phyloP scores from a whole-genome alignment of 768 basidiomycete species.

The Boletus patriciae region DNA sequence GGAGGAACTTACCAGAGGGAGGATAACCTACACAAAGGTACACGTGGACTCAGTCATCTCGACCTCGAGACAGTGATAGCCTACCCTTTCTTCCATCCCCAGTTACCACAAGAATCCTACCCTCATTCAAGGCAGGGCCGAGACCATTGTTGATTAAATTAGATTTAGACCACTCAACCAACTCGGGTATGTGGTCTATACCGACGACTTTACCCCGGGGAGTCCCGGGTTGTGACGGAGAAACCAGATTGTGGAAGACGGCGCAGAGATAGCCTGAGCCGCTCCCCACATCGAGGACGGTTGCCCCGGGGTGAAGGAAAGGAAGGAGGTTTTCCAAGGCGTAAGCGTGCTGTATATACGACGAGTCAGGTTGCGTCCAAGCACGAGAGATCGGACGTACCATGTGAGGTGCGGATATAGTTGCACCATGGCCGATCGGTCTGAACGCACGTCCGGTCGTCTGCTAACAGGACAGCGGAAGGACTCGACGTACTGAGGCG shows the following conservation, averaged over 20 bases:
- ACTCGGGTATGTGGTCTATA: slow-evolving; percentile 85
- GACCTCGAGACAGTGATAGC: slow-evolving; percentile 2
- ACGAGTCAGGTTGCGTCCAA: neutral
- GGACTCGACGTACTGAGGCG: slow-evolving; percentile 58
- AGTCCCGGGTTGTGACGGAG: slow-evolving; percentile 14
- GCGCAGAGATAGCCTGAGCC: slow-evolving; percentile 88
- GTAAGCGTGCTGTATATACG: slow-evolving; percentile 73
- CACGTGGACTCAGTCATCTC: neutral
- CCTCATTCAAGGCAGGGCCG: slow-evolving; percentile 49
- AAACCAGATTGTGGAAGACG: slow-evolving; percentile 74
- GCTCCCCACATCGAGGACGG: slow-evolving; percentile 86
- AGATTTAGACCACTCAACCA: slow-evolving; percentile 65
- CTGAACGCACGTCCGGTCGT: slow-evolving; percentile 35
- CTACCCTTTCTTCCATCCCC: slow-evolving; percentile 83
- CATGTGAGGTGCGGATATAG: slow-evolving; percentile 98
- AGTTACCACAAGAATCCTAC: slow-evolving; percentile 58
- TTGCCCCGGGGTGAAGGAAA: slow-evolving; percentile 65
- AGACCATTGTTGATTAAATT: slow-evolving; percentile 73
- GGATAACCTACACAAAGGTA: slow-evolving; percentile 35
- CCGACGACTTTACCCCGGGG: slow-evolving; percentile 68
- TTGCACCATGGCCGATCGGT: slow-evolving; percentile 79
- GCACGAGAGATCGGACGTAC: slow-evolving; percentile 35
- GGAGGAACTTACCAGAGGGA: slow-evolving; percentile 30
- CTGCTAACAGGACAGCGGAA: slow-evolving; percentile 18
- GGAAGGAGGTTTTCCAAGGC: slow-evolving; percentile 77